A percentile compares a stretch with the other conserved stretches of the same genome.
Conservation (phyloP, 768 basidiomycete genomes). For the Trametes villosa region DNA sequence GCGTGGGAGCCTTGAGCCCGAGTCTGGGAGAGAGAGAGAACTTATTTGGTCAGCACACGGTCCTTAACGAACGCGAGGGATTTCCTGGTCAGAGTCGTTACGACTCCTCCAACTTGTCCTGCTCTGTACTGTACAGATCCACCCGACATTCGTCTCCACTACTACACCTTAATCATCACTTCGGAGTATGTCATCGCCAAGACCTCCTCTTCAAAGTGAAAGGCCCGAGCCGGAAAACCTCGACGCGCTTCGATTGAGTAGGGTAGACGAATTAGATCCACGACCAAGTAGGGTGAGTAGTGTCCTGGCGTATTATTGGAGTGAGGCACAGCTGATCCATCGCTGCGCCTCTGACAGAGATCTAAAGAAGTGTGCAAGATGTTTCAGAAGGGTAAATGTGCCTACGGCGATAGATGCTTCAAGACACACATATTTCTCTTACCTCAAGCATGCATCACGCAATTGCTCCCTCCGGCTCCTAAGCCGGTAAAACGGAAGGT, state of each 20-base stretch:
- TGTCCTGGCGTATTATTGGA: background rate
- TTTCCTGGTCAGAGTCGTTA: too few species aligned
- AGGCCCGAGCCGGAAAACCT: background rate
- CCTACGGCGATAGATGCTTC: slow-evolving; percentile 12
- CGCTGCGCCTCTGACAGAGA: background rate
- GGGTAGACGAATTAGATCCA: background rate
- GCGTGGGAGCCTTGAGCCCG: too few species aligned
- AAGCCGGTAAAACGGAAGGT: background rate
- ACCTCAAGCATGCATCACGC: background rate
- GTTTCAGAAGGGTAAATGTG: slow-evolving; percentile 20
- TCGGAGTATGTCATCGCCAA: background rate
- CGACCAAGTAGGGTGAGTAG: slow-evolving; percentile 2
- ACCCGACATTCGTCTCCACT: too few species aligned
- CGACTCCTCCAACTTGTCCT: too few species aligned
- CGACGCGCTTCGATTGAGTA: background rate
- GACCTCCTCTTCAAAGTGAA: too few species aligned
- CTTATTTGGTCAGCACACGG: too few species aligned
- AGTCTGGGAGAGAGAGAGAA: too few species aligned
- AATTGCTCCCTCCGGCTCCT: background rate
- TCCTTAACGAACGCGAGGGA: too few species aligned
- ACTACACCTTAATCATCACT: background rate
- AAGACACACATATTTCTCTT: slow-evolving; percentile 14
- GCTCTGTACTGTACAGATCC: too few species aligned
- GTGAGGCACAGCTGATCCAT: background rate
- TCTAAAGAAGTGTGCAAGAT: slow-evolving; percentile 15